phyloP scores from a whole-genome alignment of 139 green algal species.

The Tetraselmis chui region DNA sequence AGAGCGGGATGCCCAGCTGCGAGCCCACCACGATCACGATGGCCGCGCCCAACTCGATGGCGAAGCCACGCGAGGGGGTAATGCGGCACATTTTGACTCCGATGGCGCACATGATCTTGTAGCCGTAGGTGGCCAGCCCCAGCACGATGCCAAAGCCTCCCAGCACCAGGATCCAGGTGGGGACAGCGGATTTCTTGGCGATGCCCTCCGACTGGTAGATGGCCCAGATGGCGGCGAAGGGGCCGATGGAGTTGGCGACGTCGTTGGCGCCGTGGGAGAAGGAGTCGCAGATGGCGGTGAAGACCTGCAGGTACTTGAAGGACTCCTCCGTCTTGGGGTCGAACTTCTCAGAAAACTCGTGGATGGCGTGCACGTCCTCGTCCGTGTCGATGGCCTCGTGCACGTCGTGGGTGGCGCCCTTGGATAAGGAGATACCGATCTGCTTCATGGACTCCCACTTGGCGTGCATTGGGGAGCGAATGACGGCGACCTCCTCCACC shows the following conservation, averaged over 20 bases:
- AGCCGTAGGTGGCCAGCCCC: conserved; percentile 32
- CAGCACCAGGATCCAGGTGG: conserved; percentile 17
- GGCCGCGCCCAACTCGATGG: conserved; percentile 27
- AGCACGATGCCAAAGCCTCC: conserved; percentile 26
- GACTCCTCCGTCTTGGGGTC: conserved; percentile 27
- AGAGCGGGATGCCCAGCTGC: conserved; percentile 52
- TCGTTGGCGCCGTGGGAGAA: conserved; percentile 65
- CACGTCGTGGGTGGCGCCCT: conserved; percentile 7
- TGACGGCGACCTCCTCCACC: neutral
- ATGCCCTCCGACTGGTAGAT: conserved; percentile 10
- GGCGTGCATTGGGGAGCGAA: conserved; percentile 6
- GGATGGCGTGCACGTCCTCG: neutral
- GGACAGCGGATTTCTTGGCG: neutral
- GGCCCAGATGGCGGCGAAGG: conserved; percentile 22
- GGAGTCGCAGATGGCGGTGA: conserved; percentile 70
- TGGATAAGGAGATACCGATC: neutral
- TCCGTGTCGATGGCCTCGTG: neutral
- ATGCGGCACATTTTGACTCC: conserved; percentile 30
- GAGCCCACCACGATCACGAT: conserved; percentile 29
- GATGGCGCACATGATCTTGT: conserved; percentile 35
- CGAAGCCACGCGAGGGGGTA: conserved; percentile 32
- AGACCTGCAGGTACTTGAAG: conserved; percentile 59
- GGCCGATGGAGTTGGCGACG: conserved; percentile 41
- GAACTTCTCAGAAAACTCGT: neutral
- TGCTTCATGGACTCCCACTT: neutral